Evolutionary conservation across 2,329 filamentous ascomycete genomes (phyloP), one percentile per base, ranked within the genome.

Genomic region (Botrytis fabae): DNA sequence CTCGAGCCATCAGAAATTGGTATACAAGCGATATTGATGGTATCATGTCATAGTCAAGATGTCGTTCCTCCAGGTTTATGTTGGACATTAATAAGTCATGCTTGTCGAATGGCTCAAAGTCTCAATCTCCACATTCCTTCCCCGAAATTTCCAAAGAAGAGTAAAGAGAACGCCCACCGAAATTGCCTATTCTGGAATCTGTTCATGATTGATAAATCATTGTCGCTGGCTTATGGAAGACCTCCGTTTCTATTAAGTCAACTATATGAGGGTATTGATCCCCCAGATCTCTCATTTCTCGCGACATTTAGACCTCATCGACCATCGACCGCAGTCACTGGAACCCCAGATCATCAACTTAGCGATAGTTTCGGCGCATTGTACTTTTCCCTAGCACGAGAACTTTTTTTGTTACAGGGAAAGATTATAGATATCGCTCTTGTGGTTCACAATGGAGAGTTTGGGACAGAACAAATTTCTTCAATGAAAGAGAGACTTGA

Each of bases 51-150:
- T 54, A 63, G 74, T 9, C 70, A 75, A 71, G 74, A 76, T 46
- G 60, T 75, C 28, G 44, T 70, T 38, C 73, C 74, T 44, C 74
- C 74, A 18, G 75, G 72, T 46, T 48, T 76, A 16, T 75, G 70
- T 32, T 76, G 74, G 75, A 76, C 66, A 20, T 57, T 76, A 8
- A 70, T 74, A 22, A 73, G 69, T 25, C 74, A 74, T 65, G 75
- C 74, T n/a, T 75, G 75, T 62, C 72, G 70, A 22, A 74, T 76
- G 74, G 71, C 74, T 18, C 74, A 76, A 44, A 70, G 72, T 9
- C 64, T 76, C 22, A 70, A 64, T 35, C 44, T 76, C 4, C 75
- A 76, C 44, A 38, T 73, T 7, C 72, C 70, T 40, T 72, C 63
- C 1, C 60, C 59, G 20, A 68, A 59, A 44, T 42, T 40, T 42